Conservation (phyloP, 2,329 filamentous ascomycete genomes). For the Hypoxylon sp. region DNA sequence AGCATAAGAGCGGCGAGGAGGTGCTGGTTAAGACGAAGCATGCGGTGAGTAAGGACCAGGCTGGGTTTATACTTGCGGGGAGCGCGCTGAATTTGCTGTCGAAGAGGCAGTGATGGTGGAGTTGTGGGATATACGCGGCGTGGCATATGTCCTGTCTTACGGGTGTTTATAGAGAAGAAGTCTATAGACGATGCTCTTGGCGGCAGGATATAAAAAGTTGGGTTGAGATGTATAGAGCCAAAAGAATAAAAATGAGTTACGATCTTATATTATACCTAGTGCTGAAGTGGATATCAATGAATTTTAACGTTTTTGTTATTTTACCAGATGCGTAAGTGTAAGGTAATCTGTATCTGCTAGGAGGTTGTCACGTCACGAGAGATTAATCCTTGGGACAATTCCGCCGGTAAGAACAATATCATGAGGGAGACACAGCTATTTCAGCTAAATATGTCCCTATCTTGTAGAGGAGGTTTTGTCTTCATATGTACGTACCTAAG, state of each 20-base stretch:
- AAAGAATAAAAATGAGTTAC: slow-evolving; percentile 23
- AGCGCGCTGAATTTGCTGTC: slow-evolving; percentile 93
- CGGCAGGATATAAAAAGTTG: slow-evolving; percentile 19
- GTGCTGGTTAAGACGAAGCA: slow-evolving; percentile 84
- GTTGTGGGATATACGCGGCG: neutral
- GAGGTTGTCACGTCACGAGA: neutral
- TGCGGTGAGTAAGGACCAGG: slow-evolving; percentile 90
- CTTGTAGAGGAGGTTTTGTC: neutral
- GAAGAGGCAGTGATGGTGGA: slow-evolving; percentile 56
- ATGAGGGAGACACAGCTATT: neutral
- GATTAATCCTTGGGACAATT: no score
- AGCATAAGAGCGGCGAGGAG: slow-evolving; percentile 73
- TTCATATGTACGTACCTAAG: neutral
- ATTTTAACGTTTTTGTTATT: no score
- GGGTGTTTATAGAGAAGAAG: neutral
- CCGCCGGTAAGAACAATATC: no score
- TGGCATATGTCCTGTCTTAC: neutral
- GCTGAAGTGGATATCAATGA: neutral
- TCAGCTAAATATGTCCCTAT: neutral
- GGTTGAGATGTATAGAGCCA: slow-evolving; percentile 12
- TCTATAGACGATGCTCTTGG: slow-evolving; percentile 25
- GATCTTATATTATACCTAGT: neutral
- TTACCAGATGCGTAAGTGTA: no score
- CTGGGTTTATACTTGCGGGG: slow-evolving; percentile 90
- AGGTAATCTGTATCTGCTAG: neutral